phyloP scores from a whole-genome alignment of 176 grass and related monocot species.

The Neostapfia colusana region DNA sequence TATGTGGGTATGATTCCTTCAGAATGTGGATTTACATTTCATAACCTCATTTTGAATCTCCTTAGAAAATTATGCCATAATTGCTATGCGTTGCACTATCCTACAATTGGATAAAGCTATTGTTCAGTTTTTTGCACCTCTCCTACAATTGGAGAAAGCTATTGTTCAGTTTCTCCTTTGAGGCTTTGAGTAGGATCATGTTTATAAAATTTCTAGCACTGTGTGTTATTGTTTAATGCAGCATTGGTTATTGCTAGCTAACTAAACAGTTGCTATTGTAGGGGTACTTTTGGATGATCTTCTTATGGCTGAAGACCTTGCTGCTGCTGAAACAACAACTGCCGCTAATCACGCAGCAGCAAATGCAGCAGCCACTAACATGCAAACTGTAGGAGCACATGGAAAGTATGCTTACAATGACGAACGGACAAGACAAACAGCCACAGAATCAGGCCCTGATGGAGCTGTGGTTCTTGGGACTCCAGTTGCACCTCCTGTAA shows the following conservation, averaged over 20 bases:
- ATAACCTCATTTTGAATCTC: constrained; percentile 10
- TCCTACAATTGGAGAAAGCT: not conserved
- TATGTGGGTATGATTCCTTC: not conserved
- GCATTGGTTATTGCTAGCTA: constrained; percentile 18
- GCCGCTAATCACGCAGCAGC: constrained; percentile 87
- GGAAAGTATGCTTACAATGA: constrained; percentile 67
- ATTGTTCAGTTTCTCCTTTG: constrained; percentile 1
- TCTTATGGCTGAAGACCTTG: constrained; percentile 96
- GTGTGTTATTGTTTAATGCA: constrained; percentile 9
- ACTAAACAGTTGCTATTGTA: constrained; percentile 43
- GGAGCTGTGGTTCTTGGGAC: constrained; percentile 91
- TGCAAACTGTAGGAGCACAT: constrained; percentile 54
- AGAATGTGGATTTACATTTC: constrained; percentile 17
- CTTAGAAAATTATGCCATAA: not conserved
- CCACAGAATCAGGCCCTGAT: constrained; percentile 59
- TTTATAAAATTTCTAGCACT: constrained; percentile 15
- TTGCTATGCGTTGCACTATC: not conserved
- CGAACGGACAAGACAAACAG: constrained; percentile 61
- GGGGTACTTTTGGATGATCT: constrained; percentile 97
- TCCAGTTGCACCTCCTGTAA: constrained; percentile 92
- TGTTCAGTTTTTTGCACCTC: constrained; percentile 9
- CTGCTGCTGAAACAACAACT: constrained; percentile 88
- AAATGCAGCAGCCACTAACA: constrained; percentile 65
- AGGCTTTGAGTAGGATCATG: not conserved
- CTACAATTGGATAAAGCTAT: not conserved